phyloP scores from a whole-genome alignment of 2,329 filamentous ascomycete species.

The Exophiala sp. region DNA sequence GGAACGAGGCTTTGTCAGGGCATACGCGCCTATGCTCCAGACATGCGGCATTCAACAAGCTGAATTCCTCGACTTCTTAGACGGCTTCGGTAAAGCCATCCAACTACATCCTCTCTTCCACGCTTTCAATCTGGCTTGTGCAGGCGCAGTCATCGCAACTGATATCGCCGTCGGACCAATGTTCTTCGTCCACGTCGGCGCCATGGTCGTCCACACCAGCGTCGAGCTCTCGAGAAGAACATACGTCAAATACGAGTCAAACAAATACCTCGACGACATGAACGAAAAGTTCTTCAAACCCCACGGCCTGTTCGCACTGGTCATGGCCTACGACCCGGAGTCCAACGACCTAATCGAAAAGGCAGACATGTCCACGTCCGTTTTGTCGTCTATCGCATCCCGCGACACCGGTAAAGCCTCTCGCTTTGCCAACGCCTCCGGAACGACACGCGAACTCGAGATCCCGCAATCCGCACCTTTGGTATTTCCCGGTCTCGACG shows the following conservation, averaged over 20 bases:
- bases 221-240: background rate
- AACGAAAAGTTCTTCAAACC: conserved; percentile 57
- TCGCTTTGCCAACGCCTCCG: conserved; percentile 7
- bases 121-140: conserved; percentile 16
- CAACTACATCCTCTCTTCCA: conserved; percentile 10
- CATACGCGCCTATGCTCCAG: conserved; percentile 49
- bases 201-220: conserved; percentile 1
- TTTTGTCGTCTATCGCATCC: conserved; percentile 35
- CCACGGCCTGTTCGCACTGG: conserved; percentile 51
- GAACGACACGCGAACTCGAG: conserved; percentile 35
- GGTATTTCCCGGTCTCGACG: conserved; percentile 42
- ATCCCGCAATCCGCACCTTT: conserved; percentile 47
- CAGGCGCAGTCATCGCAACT: background rate
- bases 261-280: conserved; percentile 53
- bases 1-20: conserved; percentile 49
- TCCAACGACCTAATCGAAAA: conserved; percentile 21
- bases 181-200: conserved; percentile 3
- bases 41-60: conserved; percentile 46
- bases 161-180: conserved; percentile 3
- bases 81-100: conserved; percentile 39
- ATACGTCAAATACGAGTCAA: conserved; percentile 37
- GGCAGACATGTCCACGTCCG: conserved; percentile 36
- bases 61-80: conserved; percentile 48
- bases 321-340: conserved; percentile 52
- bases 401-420: conserved; percentile 3